Base-by-base conservation (phyloP, 495 filamentous ascomycete species). In the Cercophora sp. region DNA sequence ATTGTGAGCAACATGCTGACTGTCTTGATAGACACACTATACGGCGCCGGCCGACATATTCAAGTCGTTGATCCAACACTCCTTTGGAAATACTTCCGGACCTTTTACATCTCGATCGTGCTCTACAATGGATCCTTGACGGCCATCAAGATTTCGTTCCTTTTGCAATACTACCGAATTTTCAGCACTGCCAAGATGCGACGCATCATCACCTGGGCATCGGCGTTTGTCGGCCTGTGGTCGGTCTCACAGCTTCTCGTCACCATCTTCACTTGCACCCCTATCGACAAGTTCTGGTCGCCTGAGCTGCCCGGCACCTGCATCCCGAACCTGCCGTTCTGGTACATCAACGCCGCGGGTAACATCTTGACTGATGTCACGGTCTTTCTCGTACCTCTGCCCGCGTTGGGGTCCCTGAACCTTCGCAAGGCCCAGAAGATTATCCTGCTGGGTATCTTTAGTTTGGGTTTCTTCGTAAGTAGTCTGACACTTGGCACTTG, bases 351-450 rank as follows among this genome's bases (percentile, higher is more conserved):
- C 59, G 71, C 72, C 2, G 68, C 67, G 0, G 68, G 77, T 19
- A 81, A 80, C 61, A 78, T 83, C 37, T 41, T 73, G 20, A 76
- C 73, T 32, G 79, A 83, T 56, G 41, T 79, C 26, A 63, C 71
- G 24, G 62, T 79, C 37, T 72, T 78, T 32, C 23, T 77, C 0
- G 72, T 82, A 35, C 81, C 81, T 0, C 64, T 83, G 35, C 76
- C 75, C 8, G 67, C 67, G 1, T 22, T 68, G n/a, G 48, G 34
- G 9, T 47, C 50, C 13, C 49, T 68, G 3, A 67, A 67, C 19
- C 56, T 68, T n/a, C 55, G 56, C 9, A 48, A 25, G 27, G 34
- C 48, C 4, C 60, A 63, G n/a, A 65, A 66, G 40, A 20, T 61
- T 13, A 53, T 55, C 26, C 41, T 68, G 23, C 45, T 65, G 4